Base-by-base conservation (phyloP, 106 monocot species). In the Alisma plantagoaquatica region DNA sequence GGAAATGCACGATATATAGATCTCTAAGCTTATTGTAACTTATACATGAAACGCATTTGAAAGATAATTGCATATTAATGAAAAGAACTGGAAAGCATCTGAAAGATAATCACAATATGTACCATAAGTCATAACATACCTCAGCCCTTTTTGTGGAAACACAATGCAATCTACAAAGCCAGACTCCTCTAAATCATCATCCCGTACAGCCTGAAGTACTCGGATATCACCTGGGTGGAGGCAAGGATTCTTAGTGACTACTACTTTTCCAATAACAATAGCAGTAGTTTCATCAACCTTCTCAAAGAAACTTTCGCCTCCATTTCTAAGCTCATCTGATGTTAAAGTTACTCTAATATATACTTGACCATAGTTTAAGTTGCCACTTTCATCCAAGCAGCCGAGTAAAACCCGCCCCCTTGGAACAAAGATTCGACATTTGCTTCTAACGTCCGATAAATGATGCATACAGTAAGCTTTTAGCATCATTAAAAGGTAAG, bases 171-270 rank as follows among this genome's bases (percentile, higher is more conserved):
- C 96, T 52, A 90, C 70, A 18, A 82, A 53, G 6, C 74, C 84
- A 66, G 65, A 78, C 38, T 80, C 75, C 71, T 71, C 76, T 60
- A 89, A 58, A 6, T 42, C 29, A 57, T 18, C 53, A 43, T 85
- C 76, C 70, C 64, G 73, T 23, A 98, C 61, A 57, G 96, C 89
- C 46, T 98, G 41, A 30, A 98, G 79, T 26, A 98, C 74, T 70
- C 81, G 72, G 35, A 98, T 61, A 63, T 98, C 96, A 56, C 96
- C 96, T 49, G 96, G 89, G 31, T 98, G 96, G 15, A 98, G 76
- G 51, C 96, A 98, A 0, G 96, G 96, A 57, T 98, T 98, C 65
- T 85, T 98, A 14, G 96, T 89, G 15, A 90, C 79, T 27, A 89
- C 55, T 27, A 98, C 74, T 33, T 76, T 85, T 62, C 90, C 89